Base-by-base conservation (phyloP, 2,329 filamentous ascomycete genomes). In the Ascochyta lentis region DNA sequence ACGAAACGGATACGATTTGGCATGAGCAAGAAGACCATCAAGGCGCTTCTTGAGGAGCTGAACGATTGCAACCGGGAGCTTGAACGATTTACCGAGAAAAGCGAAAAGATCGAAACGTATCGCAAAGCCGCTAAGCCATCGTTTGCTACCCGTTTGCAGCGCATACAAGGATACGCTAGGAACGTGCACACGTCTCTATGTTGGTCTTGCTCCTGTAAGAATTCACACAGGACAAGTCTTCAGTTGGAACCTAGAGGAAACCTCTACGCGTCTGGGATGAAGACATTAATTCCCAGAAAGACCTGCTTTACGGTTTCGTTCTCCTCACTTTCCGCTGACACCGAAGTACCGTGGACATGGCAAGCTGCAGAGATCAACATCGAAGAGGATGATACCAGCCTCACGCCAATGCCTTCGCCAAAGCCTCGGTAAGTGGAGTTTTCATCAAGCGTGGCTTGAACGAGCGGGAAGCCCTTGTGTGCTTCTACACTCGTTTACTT, bases 61-160 rank as follows among this genome's bases (percentile, higher is more conserved):
- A 68, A 74, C 33, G 71, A 74, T 2, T 76, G 73, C 63, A 76
- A 75, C 46, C 74, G 73, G 33, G 72, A 76, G 45, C 63, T 76
- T 4, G 74, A 76, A 47, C 66, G 74, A 13, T 75, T 76, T 35
- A 75, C 73, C 0, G 69, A 75, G 27, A 70, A 71, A 42, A 74
- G 69, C 22, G 73, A 76, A 48, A 75, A 69, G 58, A 68, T 76
- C 4, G 72, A 76, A 34, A 71, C 68, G 0, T 68, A 66, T 47
- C 68, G 72, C 22, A 75, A 70, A 49, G 54, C 64, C 5, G 65
- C 64, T 3, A 76, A 75, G 47, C 72, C 72, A 10, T 72, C 71
- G 0, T 72, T 74, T 42, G 71, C 70, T 10, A 63, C 55, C 26
- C 65, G 67, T 7, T 48, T 76, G 29, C 72, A 74, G 39, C 68